These are phyloP conservation scores for Cytospora piceae DNA, from an alignment of 2,329 filamentous ascomycete species.

Conservation along the genomic window DNA sequence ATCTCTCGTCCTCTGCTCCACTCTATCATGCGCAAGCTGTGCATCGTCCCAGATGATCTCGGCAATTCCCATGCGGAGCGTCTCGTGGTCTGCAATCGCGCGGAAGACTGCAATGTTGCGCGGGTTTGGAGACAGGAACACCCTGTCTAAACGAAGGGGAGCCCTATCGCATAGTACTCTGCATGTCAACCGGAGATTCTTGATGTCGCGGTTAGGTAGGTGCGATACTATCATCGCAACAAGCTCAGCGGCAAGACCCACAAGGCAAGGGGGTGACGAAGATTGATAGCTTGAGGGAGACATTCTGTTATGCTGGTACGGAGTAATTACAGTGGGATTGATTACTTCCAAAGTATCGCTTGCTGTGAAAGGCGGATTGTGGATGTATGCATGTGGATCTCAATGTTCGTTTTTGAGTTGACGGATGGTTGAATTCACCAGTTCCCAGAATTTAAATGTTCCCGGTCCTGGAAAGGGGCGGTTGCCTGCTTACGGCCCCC, in stretches of 20 bases:
- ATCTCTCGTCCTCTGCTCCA: no score
- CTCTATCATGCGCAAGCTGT: not conserved
- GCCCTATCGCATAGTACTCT: no score
- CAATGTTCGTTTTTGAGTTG: no score
- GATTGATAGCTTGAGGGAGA: not conserved
- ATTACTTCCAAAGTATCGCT: no score
- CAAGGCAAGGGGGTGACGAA: not conserved
- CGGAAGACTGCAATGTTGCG: slow-evolving; percentile 1
- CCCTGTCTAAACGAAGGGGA: not conserved
- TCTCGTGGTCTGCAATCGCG: slow-evolving; percentile 9
- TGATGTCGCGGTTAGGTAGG: slow-evolving; percentile 4
- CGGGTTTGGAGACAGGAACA: slow-evolving; percentile 6
- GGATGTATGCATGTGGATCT: no score
- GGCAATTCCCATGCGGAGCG: not conserved
- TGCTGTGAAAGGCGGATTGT: no score
- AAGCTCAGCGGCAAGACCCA: slow-evolving; percentile 2
- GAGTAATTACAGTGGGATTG: not conserved
- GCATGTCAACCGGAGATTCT: slow-evolving; percentile 7
- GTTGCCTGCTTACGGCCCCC: no score
- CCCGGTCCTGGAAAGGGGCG: no score
- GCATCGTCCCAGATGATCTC: slow-evolving; percentile 20
- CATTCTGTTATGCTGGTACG: no score
- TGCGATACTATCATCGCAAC: not conserved
- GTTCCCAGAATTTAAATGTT: no score
- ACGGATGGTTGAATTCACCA: no score